phyloP scores from a whole-genome alignment of 2,329 filamentous ascomycete genomes.

The Juglanconis sp. region DNA sequence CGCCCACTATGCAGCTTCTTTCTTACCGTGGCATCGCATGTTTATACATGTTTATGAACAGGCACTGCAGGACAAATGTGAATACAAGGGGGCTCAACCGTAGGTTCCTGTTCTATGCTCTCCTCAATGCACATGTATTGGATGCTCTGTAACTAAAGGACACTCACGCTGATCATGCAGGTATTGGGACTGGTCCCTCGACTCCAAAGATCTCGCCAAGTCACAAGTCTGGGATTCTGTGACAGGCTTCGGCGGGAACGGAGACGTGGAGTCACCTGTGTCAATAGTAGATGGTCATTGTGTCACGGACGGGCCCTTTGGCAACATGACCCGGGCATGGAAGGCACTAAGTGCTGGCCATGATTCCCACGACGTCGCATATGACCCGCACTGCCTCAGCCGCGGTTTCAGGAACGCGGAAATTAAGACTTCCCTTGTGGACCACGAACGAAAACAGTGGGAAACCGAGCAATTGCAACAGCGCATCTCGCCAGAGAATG shows the following conservation, averaged over 20 bases:
- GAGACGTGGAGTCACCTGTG: too few species aligned
- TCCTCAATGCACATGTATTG: too few species aligned
- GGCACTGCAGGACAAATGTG: constrained; percentile 30
- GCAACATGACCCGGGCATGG: neutral
- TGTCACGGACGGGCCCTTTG: neutral
- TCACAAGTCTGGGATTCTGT: too few species aligned
- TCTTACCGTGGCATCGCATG: constrained; percentile 34
- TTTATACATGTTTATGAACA: constrained; percentile 31
- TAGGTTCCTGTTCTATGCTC: constrained; percentile 18
- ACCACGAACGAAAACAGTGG: too few species aligned
- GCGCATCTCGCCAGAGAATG: too few species aligned
- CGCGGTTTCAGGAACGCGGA: neutral
- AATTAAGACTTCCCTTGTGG: too few species aligned
- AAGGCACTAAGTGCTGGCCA: neutral
- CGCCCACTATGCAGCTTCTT: constrained; percentile 29
- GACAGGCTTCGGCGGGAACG: too few species aligned
- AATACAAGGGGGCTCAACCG: constrained; percentile 22
- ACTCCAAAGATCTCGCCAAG: neutral
- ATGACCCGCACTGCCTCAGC: neutral
- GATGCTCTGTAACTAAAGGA: too few species aligned
- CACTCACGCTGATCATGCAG: too few species aligned
- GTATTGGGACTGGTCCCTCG: neutral
- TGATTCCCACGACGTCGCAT: neutral
- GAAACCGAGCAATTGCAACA: too few species aligned
- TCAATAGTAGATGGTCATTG: neutral